These are phyloP conservation scores for Chalciporus piperatoides DNA, from an alignment of 1,284 basidiomycete species.

Conservation along the genomic window DNA sequence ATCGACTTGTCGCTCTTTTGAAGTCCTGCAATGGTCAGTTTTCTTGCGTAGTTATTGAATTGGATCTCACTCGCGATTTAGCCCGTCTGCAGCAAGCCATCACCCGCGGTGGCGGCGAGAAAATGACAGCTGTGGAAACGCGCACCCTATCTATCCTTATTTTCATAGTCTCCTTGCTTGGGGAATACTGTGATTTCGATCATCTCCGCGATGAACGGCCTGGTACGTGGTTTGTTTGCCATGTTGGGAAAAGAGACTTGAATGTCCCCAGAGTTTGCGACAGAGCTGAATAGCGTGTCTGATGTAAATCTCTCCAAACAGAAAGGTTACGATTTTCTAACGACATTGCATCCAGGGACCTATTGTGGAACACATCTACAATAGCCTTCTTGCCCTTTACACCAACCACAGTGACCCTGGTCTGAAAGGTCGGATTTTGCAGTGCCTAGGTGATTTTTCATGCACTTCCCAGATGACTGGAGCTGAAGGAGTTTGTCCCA, in stretches of 20 bases:
- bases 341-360: constrained; percentile 47
- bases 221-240: constrained; percentile 36
- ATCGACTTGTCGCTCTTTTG: constrained; percentile 70
- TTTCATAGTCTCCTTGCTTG: constrained; percentile 80
- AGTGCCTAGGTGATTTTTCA: constrained; percentile 68
- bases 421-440: constrained; percentile 64
- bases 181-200: constrained; percentile 89
- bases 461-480: not conserved
- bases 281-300: constrained; percentile 60
- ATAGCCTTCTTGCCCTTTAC: constrained; percentile 67
- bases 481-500: constrained; percentile 3
- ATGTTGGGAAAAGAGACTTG: not conserved
- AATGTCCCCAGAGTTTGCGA: constrained; percentile 42
- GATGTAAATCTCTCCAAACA: constrained; percentile 38
- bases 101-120: constrained; percentile 31
- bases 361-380: constrained; percentile 81
- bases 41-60: not conserved
- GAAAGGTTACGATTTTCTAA: not conserved
- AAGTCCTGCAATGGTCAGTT: constrained; percentile 76
- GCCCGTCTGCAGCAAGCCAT: constrained; percentile 60
- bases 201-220: constrained; percentile 56
- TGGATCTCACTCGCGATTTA: constrained; percentile 13
- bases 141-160: constrained; percentile 61
- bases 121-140: constrained; percentile 36
- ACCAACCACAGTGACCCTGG: constrained; percentile 52